Percentiles rank a stretch among this genome's conserved stretches.
These are phyloP conservation scores for Monoraphidium neglectum DNA, from an alignment of 139 green algal species.

Conservation along the genomic window DNA sequence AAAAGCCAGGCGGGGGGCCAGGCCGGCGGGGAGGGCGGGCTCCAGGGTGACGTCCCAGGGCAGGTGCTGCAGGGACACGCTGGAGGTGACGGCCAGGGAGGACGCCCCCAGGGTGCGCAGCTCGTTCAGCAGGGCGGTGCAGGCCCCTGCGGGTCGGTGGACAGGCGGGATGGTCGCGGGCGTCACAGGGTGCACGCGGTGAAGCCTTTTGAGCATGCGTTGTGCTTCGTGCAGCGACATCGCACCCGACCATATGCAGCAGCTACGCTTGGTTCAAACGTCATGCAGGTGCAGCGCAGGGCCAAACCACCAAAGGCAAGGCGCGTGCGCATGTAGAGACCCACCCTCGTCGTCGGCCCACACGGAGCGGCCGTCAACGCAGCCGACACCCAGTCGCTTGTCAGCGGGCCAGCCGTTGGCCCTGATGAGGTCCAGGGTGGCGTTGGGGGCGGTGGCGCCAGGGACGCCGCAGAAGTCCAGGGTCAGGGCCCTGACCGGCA, in stretches of 20 bases:
- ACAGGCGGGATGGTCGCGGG: too few species aligned
- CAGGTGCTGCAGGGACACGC: constrained; percentile 82
- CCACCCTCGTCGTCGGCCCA: constrained; percentile 70
- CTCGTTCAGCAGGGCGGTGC: constrained; percentile 38
- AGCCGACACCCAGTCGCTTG: constrained; percentile 81
- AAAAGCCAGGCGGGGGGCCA: constrained; percentile 69
- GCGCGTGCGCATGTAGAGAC: background rate
- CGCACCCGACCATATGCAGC: too few species aligned
- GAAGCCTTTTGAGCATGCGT: too few species aligned
- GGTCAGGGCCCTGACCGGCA: constrained; percentile 70
- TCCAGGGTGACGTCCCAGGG: constrained; percentile 70
- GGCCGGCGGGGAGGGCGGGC: constrained; percentile 24
- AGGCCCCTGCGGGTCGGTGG: constrained; percentile 15
- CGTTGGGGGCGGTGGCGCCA: constrained; percentile 54
- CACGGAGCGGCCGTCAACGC: constrained; percentile 84
- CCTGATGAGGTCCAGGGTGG: constrained; percentile 63
- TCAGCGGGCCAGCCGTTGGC: constrained; percentile 70
- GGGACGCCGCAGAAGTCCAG: constrained; percentile 81
- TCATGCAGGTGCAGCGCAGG: too few species aligned
- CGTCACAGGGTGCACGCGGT: too few species aligned
- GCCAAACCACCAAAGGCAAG: too few species aligned
- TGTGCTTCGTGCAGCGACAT: too few species aligned
- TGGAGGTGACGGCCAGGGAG: constrained; percentile 51
- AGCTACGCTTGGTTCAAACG: too few species aligned
- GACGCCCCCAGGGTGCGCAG: constrained; percentile 33